These are phyloP conservation scores for Filosporella fistucella DNA, from an alignment of 495 filamentous ascomycete genomes.

Conservation along the genomic window DNA sequence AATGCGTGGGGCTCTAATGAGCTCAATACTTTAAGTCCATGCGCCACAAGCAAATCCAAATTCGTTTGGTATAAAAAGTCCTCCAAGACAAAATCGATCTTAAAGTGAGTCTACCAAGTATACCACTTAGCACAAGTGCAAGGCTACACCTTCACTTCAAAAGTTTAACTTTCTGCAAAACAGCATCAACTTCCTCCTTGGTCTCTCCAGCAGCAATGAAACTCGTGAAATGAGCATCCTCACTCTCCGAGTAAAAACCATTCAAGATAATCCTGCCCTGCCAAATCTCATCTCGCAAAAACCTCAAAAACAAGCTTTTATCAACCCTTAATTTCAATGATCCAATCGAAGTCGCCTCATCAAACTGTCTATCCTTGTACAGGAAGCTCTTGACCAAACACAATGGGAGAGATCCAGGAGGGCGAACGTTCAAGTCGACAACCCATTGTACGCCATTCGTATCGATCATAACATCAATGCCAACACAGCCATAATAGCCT, in stretches of 20 bases:
- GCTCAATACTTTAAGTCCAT: too few species aligned
- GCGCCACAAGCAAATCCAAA: too few species aligned
- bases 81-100: too few species aligned
- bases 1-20: too few species aligned
- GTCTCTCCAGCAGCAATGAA: background rate
- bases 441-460: background rate
- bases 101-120: too few species aligned
- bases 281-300: background rate
- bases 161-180: too few species aligned
- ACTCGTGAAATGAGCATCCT: background rate
- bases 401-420: background rate
- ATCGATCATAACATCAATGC: background rate
- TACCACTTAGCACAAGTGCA: too few species aligned
- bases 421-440: background rate
- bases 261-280: background rate
- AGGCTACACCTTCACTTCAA: too few species aligned
- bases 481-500: background rate
- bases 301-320: background rate
- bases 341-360: background rate
- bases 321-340: background rate
- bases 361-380: background rate
- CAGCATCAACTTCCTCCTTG: background rate
- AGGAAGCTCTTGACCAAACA: background rate
- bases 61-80: too few species aligned
- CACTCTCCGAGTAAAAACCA: background rate